Conservation (phyloP, 2,329 filamentous ascomycete species). For the Paraphaeosphaeria minitans region DNA sequence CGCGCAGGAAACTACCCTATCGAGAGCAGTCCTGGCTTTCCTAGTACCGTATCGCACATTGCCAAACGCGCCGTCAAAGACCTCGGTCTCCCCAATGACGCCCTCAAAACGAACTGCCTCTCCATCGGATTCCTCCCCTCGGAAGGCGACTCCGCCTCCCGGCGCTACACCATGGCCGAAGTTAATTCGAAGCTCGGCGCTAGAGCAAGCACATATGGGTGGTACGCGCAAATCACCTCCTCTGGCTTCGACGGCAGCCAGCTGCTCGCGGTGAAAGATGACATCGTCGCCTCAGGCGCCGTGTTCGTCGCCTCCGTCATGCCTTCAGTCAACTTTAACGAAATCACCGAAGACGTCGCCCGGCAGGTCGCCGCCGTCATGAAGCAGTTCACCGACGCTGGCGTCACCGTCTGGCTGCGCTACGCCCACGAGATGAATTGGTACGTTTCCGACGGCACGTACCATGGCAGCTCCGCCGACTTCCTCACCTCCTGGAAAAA, state of each 20-base stretch:
- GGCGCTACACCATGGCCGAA: conserved; percentile 21
- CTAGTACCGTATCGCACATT: not conserved
- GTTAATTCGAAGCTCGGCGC: conserved; percentile 16
- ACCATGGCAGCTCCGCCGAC: conserved; percentile 13
- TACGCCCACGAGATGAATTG: conserved; percentile 24
- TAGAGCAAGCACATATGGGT: conserved; percentile 16
- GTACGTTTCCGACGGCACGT: conserved; percentile 17
- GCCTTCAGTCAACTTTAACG: conserved; percentile 19
- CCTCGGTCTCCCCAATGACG: conserved; percentile 13
- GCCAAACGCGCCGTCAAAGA: conserved; percentile 9
- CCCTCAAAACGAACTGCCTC: conserved; percentile 19
- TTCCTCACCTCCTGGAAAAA: conserved; percentile 22
- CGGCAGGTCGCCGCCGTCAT: conserved; percentile 16
- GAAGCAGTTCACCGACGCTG: conserved; percentile 22
- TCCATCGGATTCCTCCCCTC: conserved; percentile 21
- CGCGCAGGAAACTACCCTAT: conserved; percentile 9
- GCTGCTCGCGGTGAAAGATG: conserved; percentile 17
- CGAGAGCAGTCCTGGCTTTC: not conserved
- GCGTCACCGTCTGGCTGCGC: conserved; percentile 19
- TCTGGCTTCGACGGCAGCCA: conserved; percentile 18
- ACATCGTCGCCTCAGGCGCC: conserved; percentile 16
- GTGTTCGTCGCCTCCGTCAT: conserved; percentile 22
- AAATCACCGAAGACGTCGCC: conserved; percentile 14
- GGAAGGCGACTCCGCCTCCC: conserved; percentile 16
- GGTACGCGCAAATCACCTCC: conserved; percentile 19